Percentiles rank a stretch among this genome's conserved stretches.
Conservation (phyloP, 345 rosid species). For the Salix brachista region DNA sequence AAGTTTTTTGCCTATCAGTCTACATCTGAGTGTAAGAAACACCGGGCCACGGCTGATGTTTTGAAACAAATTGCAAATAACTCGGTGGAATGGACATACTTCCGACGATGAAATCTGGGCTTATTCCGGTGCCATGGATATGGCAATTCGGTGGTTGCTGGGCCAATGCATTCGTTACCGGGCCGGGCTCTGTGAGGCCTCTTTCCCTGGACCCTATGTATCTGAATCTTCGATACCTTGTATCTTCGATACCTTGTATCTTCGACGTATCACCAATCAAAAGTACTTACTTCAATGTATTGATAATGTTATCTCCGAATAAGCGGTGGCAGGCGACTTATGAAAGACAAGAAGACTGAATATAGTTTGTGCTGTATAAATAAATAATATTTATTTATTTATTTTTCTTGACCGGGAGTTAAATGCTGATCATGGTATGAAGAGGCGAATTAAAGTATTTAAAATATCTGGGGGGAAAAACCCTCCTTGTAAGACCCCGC, state of each 20-base stretch:
- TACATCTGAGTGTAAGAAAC: neutral
- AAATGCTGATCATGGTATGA: too few species aligned
- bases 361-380: too few species aligned
- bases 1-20: too few species aligned
- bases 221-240: neutral
- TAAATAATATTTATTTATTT: too few species aligned
- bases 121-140: neutral
- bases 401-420: too few species aligned
- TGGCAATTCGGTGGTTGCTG: neutral
- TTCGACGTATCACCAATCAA: neutral
- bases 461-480: too few species aligned
- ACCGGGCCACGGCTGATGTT: neutral
- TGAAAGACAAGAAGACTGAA: too few species aligned
- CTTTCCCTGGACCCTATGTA: neutral
- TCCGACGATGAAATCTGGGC: neutral
- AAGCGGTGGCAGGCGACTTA: too few species aligned
- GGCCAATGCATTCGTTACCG: neutral
- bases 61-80: neutral
- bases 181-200: neutral
- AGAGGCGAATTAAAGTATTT: too few species aligned
- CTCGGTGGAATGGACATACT: neutral
- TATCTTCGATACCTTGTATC: neutral
- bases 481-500: too few species aligned
- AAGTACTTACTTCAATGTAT: neutral
- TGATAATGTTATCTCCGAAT: too few species aligned